Conservation (phyloP, 345 rosid species). For the Brassica incana region DNA sequence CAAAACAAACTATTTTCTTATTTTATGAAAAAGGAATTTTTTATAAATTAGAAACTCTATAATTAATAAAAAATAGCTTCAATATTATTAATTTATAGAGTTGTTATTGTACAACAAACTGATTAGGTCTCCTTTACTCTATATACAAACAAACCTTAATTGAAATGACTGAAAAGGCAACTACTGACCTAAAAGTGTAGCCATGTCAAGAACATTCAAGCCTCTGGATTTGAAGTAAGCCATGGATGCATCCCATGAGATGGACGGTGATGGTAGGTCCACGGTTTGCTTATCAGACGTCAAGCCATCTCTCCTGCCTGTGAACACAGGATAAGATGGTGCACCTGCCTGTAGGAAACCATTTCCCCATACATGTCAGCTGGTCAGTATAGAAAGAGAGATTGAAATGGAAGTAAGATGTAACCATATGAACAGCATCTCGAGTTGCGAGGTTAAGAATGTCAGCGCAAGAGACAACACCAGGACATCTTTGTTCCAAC, state of each 20-base stretch:
- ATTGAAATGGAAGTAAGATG: background rate
- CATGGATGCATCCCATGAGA: slow-evolving; percentile 46
- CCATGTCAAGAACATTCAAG: slow-evolving; percentile 56
- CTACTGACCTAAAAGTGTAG: slow-evolving; percentile 61
- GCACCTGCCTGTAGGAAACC: slow-evolving; percentile 58
- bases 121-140: background rate
- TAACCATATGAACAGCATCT: slow-evolving; percentile 73
- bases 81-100: too few species aligned
- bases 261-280: slow-evolving; percentile 59
- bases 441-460: slow-evolving; percentile 83
- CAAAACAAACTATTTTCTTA: too few species aligned
- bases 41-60: too few species aligned
- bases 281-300: slow-evolving; percentile 47
- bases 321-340: slow-evolving; percentile 60
- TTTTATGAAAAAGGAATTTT: too few species aligned
- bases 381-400: background rate
- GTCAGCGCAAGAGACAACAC: slow-evolving; percentile 82
- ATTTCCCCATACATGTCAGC: background rate
- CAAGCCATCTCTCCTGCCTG: slow-evolving; percentile 65
- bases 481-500: slow-evolving; percentile 64
- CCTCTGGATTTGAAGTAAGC: slow-evolving; percentile 53
- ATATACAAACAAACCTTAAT: background rate
- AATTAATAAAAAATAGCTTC: too few species aligned
- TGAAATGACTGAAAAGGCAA: background rate
- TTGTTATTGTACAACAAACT: background rate